A percentile compares a stretch with the other conserved stretches of the same genome.
phyloP scores from a whole-genome alignment of 176 grass and related monocot genomes.

The Guadua angustifolia region DNA sequence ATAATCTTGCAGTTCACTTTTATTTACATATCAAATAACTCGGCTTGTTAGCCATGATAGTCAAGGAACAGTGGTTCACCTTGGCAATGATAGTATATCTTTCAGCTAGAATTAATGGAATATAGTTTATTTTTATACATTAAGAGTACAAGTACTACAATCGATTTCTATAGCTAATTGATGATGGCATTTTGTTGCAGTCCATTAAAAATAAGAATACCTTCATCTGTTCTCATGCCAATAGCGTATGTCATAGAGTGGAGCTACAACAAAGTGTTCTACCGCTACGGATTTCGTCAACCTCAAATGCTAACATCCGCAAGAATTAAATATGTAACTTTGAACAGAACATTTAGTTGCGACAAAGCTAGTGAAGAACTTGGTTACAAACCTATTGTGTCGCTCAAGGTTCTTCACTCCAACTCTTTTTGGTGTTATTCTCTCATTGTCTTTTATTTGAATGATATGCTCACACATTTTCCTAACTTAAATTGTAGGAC shows the following conservation, averaged over 20 bases:
- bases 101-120: not conserved
- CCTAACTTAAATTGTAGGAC: not conserved
- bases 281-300: constrained; percentile 42
- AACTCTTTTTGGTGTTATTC: not conserved
- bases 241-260: constrained; percentile 61
- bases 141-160: not conserved
- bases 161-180: not conserved
- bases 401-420: constrained; percentile 54
- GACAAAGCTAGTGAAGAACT: constrained; percentile 63
- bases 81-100: not conserved
- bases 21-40: not conserved
- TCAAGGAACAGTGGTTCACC: not conserved
- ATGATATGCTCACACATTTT: not conserved
- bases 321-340: constrained; percentile 60
- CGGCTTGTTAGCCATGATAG: not conserved
- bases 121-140: not conserved
- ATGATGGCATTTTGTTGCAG: constrained; percentile 28
- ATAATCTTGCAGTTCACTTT: not conserved
- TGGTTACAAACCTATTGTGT: constrained; percentile 67
- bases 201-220: constrained; percentile 59
- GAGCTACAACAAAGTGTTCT: constrained; percentile 57
- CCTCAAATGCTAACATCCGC: constrained; percentile 58
- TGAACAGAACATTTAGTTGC: constrained; percentile 66
- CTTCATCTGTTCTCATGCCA: constrained; percentile 52
- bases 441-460: not conserved